Evolutionary conservation across 1,284 basidiomycete species (phyloP).

Genomic region (Volvariella surrecta): DNA sequence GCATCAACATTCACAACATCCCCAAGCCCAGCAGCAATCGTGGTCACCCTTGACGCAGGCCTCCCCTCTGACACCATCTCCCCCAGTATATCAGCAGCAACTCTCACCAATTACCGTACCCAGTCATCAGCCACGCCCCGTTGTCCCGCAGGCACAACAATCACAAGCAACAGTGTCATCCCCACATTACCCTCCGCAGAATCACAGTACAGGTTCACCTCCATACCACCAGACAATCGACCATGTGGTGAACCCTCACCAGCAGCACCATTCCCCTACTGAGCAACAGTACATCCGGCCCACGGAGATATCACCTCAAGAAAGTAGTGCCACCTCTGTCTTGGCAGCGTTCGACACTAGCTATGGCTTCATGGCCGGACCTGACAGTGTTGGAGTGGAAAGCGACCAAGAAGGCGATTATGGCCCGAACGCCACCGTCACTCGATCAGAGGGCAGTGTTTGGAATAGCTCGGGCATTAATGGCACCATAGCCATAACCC

Average conservation of each 20-base stretch:
- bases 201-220: constrained; percentile 12
- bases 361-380: background rate
- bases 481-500: background rate
- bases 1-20: constrained; percentile 9
- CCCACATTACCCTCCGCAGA: constrained; percentile 4
- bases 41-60: constrained; percentile 7
- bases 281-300: constrained; percentile 9
- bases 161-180: constrained; percentile 7
- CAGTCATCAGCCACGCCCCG: constrained; percentile 8
- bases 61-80: constrained; percentile 4
- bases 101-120: constrained; percentile 7
- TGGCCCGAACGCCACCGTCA: background rate
- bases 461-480: background rate
- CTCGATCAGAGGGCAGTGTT: background rate
- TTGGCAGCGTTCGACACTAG: constrained; percentile 6
- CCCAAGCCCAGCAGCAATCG: constrained; percentile 6
- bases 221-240: constrained; percentile 6
- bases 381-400: constrained; percentile 1
- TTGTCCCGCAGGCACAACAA: constrained; percentile 8
- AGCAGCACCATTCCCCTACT: constrained; percentile 4
- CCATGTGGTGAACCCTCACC: constrained; percentile 6
- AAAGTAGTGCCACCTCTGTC: constrained; percentile 5
- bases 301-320: constrained; percentile 9
- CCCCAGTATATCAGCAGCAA: constrained; percentile 5
- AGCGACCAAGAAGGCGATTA: background rate